Conservation (phyloP, 305 asterid species). For the Rubia tinctorum region DNA sequence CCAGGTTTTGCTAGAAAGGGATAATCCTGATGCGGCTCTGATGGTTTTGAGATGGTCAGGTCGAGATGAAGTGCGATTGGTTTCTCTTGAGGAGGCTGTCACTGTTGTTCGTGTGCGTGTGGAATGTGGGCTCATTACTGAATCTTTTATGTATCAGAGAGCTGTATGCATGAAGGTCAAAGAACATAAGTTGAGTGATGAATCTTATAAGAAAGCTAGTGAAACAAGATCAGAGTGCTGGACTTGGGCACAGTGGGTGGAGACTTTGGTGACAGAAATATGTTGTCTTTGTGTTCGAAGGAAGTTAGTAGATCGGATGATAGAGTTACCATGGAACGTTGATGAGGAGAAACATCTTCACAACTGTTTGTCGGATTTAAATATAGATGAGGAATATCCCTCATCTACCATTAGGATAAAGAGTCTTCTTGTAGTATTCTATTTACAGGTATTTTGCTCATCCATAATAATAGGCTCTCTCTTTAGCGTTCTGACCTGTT, state of each 20-base stretch:
- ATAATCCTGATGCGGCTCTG: slow-evolving; percentile 90
- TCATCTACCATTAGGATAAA: slow-evolving; percentile 64
- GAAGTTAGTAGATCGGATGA: slow-evolving; percentile 78
- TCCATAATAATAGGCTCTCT: background rate
- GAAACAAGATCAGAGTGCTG: slow-evolving; percentile 40
- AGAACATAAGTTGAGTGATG: slow-evolving; percentile 48
- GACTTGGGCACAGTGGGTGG: slow-evolving; percentile 71
- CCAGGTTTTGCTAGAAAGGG: slow-evolving; percentile 73
- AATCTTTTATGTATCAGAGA: slow-evolving; percentile 93
- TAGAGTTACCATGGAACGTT: slow-evolving; percentile 88
- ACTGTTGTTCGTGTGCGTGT: slow-evolving; percentile 82
- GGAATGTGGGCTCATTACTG: slow-evolving; percentile 95
- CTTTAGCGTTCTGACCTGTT: slow-evolving; percentile 1
- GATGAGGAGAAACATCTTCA: slow-evolving; percentile 91
- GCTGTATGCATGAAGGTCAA: slow-evolving; percentile 59
- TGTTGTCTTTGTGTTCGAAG: slow-evolving; percentile 81
- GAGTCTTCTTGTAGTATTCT: slow-evolving; percentile 94
- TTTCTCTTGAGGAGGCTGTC: slow-evolving; percentile 78
- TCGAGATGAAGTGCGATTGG: slow-evolving; percentile 54
- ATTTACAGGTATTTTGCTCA: slow-evolving; percentile 68
- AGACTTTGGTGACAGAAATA: slow-evolving; percentile 79
- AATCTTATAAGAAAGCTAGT: slow-evolving; percentile 27
- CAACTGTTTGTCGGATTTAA: slow-evolving; percentile 74
- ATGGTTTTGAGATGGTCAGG: slow-evolving; percentile 96
- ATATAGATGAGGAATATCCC: slow-evolving; percentile 47